Base-by-base conservation (phyloP, 805 yeast genomes). In the Pichia pseudocactophila region DNA sequence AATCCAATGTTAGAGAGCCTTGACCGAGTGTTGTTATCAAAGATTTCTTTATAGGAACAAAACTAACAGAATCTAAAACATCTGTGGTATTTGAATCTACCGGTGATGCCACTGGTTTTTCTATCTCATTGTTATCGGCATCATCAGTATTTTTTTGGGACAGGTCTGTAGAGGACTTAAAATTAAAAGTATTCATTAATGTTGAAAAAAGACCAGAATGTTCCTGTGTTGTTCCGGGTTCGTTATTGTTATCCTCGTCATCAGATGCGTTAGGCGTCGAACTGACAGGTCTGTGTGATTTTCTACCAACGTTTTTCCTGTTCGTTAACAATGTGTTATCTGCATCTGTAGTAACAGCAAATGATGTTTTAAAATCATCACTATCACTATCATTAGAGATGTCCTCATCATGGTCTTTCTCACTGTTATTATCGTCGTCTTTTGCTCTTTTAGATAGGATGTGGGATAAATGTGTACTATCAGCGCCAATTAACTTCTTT, bases 1-100 rank as follows among this genome's bases (percentile, higher is more conserved):
- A 43, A 17, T 60, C 66, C 11, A 71, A 52, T 0, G 67, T 51
- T 34, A 76, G 59, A 20, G 66, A 62, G 2, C 80, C 80, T 34
- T 64, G 58, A 2, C 80, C 80, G 37, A 76, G 43, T 0, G 78
- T 66, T 42, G 63, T 67, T 19, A 74, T 46, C 0, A 75, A 69
- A 3, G 75, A 62, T 33, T 68, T 68, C 37, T 73, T 61, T 4
- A 75, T 57, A 0, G 77, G 69, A 42, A 62, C 69, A 50, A 76
- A 76, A 26, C 64, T 69, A 17, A 75, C 70, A 22, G 61, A 60
- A 8, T 63, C 53, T 7, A 37, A 12, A 3, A 33, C 35, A 11
- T 40, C 43, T 25, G 36, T 34, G n/a, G 16, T 33, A 2, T 30
- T 16, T 15, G 41, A 27, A 19, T 39, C 15, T 15, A 37, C 38